Base-by-base conservation (phyloP, 1,139 yeast genomes). In the Yamadazyma spencermartinsiae region DNA sequence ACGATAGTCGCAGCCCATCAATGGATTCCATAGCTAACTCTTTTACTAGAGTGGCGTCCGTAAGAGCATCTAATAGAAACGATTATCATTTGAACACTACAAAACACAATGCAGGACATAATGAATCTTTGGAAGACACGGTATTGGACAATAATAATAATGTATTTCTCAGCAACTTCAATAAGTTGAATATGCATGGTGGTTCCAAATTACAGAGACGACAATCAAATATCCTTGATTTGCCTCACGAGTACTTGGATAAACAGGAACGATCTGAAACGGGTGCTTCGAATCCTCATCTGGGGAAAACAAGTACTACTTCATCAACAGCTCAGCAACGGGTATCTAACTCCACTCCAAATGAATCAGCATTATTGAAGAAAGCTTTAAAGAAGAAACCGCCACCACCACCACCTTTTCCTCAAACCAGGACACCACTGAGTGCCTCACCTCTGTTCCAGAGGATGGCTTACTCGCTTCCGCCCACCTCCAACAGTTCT, bases 321-420 rank as follows among this genome's bases (percentile, higher is more conserved):
- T n/a, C n/a, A n/a, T n/a, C n/a, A n/a, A n/a, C n/a, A n/a, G n/a
- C n/a, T n/a, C n/a, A n/a, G n/a, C n/a, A n/a, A n/a, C n/a, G n/a
- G n/a, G n/a, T n/a, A n/a, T n/a, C n/a, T n/a, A n/a, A n/a, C n/a
- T n/a, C n/a, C n/a, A n/a, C n/a, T n/a, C n/a, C n/a, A n/a, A n/a
- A n/a, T n/a, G n/a, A 26, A 24, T 48, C 60, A 4, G 58, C 55
- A 47, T 51, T 63, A 34, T 50, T 46, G 9, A 50, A 52, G 25
- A 67, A 65, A 40, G 70, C 71, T 5, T 44, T 53, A 38, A 60
- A 49, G 33, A 68, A 66, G 42, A 59, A 54, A 38, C 67, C 75
- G 1, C 75, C 75, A 1, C 72, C 74, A 1, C 75, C 76, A 2
- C 74, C 74, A 5, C 63, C 66, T 2, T 61, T 58, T 13, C 31